phyloP scores from a whole-genome alignment of 225 moss, liverwort and hornwort genomes.

The Rhytidiadelphus loreus region DNA sequence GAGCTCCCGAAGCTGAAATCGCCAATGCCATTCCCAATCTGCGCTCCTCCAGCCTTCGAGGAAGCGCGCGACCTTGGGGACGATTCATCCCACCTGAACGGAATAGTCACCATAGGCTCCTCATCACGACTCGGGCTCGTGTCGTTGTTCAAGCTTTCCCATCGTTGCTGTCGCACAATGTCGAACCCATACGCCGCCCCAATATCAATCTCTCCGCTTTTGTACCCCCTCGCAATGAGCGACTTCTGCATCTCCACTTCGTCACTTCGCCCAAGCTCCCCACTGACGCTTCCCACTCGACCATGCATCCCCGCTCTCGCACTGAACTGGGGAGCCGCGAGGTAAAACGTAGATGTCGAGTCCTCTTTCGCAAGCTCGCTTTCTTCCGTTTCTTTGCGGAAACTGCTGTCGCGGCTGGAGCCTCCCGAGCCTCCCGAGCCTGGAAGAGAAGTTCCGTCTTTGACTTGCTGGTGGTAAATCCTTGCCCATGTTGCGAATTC shows the following conservation, averaged over 20 bases:
- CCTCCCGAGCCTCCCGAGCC: constrained; percentile 10
- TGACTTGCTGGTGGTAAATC: constrained; percentile 13
- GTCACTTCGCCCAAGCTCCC: constrained; percentile 18
- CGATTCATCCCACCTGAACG: constrained; percentile 38
- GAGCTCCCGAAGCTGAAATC: constrained; percentile 27
- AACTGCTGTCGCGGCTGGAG: constrained; percentile 2
- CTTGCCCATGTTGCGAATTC: constrained; percentile 10
- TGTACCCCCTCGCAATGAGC: constrained; percentile 1
- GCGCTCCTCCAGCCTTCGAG: neutral
- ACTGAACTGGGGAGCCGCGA: neutral
- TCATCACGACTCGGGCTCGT: neutral
- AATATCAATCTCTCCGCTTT: constrained; percentile 24
- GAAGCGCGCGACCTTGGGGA: neutral
- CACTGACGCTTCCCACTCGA: constrained; percentile 16
- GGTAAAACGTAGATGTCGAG: neutral
- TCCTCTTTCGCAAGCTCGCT: neutral
- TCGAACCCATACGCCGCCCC: neutral
- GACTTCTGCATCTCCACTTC: constrained; percentile 5
- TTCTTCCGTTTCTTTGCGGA: neutral
- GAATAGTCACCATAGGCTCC: constrained; percentile 15
- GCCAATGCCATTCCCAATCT: neutral
- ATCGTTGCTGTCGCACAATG: neutral
- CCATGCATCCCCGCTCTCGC: constrained; percentile 5
- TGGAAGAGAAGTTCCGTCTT: neutral
- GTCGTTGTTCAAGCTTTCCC: neutral